phyloP scores from a whole-genome alignment of 2,329 filamentous ascomycete species.

The Esteya vermicola region DNA sequence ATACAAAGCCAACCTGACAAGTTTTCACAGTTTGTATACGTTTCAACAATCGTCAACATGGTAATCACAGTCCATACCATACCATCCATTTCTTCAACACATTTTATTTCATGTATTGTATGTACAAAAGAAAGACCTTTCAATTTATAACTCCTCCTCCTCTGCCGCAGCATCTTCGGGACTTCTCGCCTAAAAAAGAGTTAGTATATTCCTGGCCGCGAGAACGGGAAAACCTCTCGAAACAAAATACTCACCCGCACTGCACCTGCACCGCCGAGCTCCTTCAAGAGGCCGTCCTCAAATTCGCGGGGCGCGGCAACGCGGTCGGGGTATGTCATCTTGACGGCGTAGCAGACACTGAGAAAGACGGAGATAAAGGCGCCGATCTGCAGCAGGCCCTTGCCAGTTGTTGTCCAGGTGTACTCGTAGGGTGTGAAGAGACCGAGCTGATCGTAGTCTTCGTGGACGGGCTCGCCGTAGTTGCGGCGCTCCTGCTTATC shows the following conservation, averaged over 20 bases:
- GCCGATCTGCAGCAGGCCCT: slow-evolving; percentile 53
- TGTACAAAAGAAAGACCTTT: background rate
- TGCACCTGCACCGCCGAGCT: slow-evolving; percentile 58
- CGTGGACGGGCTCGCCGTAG: slow-evolving; percentile 91
- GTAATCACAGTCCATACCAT: too few relatives aligned
- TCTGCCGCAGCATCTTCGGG: slow-evolving; percentile 1
- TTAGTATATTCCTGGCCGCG: too few relatives aligned
- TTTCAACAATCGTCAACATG: too few relatives aligned
- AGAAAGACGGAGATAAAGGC: slow-evolving; percentile 51
- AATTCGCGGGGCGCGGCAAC: slow-evolving; percentile 56
- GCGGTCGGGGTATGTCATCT: slow-evolving; percentile 57
- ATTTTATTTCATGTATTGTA: background rate
- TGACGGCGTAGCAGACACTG: slow-evolving; percentile 52
- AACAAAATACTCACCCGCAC: slow-evolving; percentile 36
- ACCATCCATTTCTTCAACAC: background rate
- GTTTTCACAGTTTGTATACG: too few relatives aligned
- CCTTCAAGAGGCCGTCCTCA: slow-evolving; percentile 56
- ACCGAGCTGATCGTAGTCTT: slow-evolving; percentile 87
- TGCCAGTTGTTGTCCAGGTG: slow-evolving; percentile 61
- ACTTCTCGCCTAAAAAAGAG: background rate
- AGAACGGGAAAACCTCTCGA: too few relatives aligned
- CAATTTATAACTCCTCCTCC: background rate
- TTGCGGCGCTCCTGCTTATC: slow-evolving; percentile 95
- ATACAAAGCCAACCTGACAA: too few relatives aligned
- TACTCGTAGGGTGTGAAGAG: slow-evolving; percentile 85